Percentiles rank a stretch among this genome's conserved stretches.
These are phyloP conservation scores for Paramecium biaurelia DNA, from an alignment of 73 alveolate species.

Conservation along the genomic window DNA sequence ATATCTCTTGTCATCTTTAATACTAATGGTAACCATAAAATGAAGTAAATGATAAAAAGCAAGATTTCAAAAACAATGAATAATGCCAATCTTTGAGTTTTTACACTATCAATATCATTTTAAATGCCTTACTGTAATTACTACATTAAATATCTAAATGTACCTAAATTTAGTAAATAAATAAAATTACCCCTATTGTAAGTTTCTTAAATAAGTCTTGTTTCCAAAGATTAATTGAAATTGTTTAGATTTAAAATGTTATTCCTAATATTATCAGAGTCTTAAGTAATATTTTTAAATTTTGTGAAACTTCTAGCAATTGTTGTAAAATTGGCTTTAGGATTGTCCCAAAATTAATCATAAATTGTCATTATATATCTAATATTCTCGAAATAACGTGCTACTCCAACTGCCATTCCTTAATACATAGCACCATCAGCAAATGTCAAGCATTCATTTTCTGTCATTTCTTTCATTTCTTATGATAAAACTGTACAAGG, in stretches of 20 bases:
- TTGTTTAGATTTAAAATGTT: neutral
- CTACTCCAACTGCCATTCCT: constrained; percentile 67
- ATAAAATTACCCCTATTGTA: neutral
- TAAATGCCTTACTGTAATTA: neutral
- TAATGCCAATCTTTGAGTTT: constrained; percentile 58
- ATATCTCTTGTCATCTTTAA: constrained; percentile 56
- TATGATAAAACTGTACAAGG: constrained; percentile 40
- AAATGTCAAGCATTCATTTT: constrained; percentile 44
- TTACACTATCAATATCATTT: constrained; percentile 7
- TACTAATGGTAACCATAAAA: constrained; percentile 59
- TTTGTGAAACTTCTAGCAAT: constrained; percentile 56
- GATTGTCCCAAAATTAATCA: neutral
- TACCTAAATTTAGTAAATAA: neutral
- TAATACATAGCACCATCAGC: constrained; percentile 58
- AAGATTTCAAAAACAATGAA: constrained; percentile 58
- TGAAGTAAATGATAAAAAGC: constrained; percentile 50
- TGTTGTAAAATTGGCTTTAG: constrained; percentile 49
- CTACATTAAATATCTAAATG: constrained; percentile 13
- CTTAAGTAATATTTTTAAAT: neutral
- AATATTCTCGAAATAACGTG: constrained; percentile 59
- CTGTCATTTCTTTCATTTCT: constrained; percentile 16
- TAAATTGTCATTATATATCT: constrained; percentile 51
- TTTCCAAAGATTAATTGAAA: neutral
- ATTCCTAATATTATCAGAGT: neutral
- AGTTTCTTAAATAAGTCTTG: constrained; percentile 9